These are phyloP conservation scores for Hypoxylon trugodes DNA, from an alignment of 495 filamentous ascomycete species.

Conservation along the genomic window DNA sequence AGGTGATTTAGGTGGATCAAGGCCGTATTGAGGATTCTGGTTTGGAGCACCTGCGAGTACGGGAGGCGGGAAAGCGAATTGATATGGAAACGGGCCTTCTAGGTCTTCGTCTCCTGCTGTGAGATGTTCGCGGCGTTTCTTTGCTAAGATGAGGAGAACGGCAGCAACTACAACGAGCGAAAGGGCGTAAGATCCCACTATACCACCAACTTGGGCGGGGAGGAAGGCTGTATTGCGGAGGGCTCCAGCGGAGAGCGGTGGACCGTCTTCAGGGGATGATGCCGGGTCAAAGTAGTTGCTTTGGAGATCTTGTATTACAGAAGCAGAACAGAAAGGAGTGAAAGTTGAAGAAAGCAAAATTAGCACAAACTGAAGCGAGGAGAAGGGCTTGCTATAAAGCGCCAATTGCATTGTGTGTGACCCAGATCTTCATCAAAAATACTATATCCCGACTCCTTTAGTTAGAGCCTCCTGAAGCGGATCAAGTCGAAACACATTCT, in stretches of 20 bases:
- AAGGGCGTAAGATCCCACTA: constrained; percentile 80
- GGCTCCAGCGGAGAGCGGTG: constrained; percentile 62
- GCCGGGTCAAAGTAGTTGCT: constrained; percentile 65
- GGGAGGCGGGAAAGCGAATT: constrained; percentile 48
- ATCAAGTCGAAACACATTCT: constrained; percentile 56
- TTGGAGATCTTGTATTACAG: constrained; percentile 50
- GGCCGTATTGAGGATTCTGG: constrained; percentile 29
- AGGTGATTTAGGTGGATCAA: constrained; percentile 46
- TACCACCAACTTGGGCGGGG: constrained; percentile 78
- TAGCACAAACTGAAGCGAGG: constrained; percentile 37
- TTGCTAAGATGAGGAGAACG: constrained; percentile 64
- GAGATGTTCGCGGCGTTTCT: constrained; percentile 53
- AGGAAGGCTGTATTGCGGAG: constrained; percentile 67
- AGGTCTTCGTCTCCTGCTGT: constrained; percentile 43
- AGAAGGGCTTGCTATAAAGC: constrained; percentile 43
- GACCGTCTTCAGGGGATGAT: constrained; percentile 65
- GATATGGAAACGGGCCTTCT: constrained; percentile 39
- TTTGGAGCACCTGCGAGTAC: constrained; percentile 17
- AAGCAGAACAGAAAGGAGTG: constrained; percentile 47
- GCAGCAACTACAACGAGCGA: constrained; percentile 72
- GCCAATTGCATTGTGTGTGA: constrained; percentile 44
- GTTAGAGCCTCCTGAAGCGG: constrained; percentile 49
- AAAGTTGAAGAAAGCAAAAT: constrained; percentile 44
- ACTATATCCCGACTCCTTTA: constrained; percentile 43
- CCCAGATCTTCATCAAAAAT: constrained; percentile 44